Base-by-base conservation (phyloP, 1,284 basidiomycete species). In the Heterobasidion occidentale region DNA sequence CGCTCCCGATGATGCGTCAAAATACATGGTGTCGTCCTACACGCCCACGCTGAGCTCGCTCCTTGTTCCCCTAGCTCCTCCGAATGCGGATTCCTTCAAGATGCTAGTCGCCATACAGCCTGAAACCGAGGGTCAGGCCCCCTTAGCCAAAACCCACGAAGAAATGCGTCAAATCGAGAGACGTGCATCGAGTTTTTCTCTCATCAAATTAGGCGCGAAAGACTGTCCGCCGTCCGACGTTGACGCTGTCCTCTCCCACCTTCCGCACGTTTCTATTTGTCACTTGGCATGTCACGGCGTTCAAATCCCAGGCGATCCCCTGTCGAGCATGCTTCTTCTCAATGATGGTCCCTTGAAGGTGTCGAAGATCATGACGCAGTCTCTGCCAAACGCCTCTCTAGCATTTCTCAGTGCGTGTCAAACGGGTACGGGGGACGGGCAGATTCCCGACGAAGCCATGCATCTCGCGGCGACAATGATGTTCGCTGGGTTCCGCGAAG, bases 1-100 rank as follows among this genome's bases (percentile, higher is more conserved):
- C 3, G 3, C 27, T 3, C 27, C 27, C 11, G 49, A 53, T 3
- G 54, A 54, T 0, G 34, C 19, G 1, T 49, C 48, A 4, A 61
- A 66, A 38, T 59, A 58, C 27, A 60, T 61, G 36, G 50, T 63
- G 9, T 64, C 64, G 8, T 67, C 65, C 1, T 67, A 66, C 52
- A 64, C 58, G 7, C 61, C 63, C 9, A 65, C 64, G 0, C 51
- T 67, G 14, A 8, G 12, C 35, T 6, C 36, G 34, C 17, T 46
- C 49, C 52, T 53, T 5, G 27, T 7, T 3, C 17, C 11, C 4
- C 42, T 4, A 1, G 4, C 3, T 17, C 46, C 46, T 2, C 38
- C 46, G 46, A 27, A 27, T 27, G 27, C 27, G 17, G 11, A 47
- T 8, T 11, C 46, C 9, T 51, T 36, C 9, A 36, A 51, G 27